Base-by-base conservation (phyloP, 2,329 filamentous ascomycete genomes). In the Verruconis gallopava region DNA sequence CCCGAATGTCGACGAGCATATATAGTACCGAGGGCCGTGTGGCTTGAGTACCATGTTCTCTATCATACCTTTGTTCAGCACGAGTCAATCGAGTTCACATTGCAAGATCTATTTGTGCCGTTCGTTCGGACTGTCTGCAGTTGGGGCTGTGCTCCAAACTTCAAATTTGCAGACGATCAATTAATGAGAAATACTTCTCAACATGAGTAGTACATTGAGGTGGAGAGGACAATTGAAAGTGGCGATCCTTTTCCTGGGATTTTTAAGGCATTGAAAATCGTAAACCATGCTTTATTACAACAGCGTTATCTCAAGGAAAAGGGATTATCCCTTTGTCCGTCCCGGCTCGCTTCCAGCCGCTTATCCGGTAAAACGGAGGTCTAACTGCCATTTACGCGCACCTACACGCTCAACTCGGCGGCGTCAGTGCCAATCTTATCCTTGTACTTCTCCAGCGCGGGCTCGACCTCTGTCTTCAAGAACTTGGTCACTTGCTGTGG, bases 401-500 rank as follows among this genome's bases (percentile, higher is more conserved):
- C 33, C 22, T 43, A 37, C 22, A 44, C 45, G 21, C 6, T 21
- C 25, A 46, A 40, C 21, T 48, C 21, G 21, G 37, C 45, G 33
- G 14, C 2, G 13, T 42, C 17, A 15, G 9, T 32, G 18, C 36
- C 28, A 4, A 45, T 20, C 40, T 34, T 45, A 13, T 47, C 50
- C 30, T 50, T 44, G 46, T 62, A 64, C 44, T 51, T 54, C 47
- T 51, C 48, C 32, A 63, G 47, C 5, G 56, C 59, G 5, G 52
- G 44, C 48, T 54, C 54, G 14, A 64, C 61, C 44, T 61, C 58
- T 32, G 38, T 46, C 15, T 39, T 33, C 37, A 60, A 50, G 43
- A 63, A 59, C 48, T 55, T 56, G 38, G 60, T 55, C 13, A 65
- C 62, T 32, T 62, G 57, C 48, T 65, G 54, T 11, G 59, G 55